These are phyloP conservation scores for Populus tomentosa DNA, from an alignment of 441 rosid species.

Conservation along the genomic window DNA sequence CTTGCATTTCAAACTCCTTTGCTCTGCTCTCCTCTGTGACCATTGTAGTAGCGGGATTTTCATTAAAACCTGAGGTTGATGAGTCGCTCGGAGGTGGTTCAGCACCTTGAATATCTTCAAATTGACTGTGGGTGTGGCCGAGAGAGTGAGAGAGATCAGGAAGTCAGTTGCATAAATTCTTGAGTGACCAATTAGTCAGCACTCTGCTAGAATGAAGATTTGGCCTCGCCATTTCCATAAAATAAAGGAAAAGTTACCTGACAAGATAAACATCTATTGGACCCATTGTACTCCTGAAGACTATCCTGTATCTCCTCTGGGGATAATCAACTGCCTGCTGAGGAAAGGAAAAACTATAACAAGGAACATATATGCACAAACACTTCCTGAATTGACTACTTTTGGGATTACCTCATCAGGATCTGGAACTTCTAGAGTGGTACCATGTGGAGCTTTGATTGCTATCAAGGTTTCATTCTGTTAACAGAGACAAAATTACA, in stretches of 20 bases:
- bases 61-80: conserved; percentile 46
- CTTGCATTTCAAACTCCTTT: conserved; percentile 50
- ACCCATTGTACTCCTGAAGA: conserved; percentile 97
- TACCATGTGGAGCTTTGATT: conserved; percentile 98
- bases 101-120: conserved; percentile 68
- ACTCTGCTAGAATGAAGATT: background rate
- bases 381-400: conserved; percentile 13
- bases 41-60: conserved; percentile 31
- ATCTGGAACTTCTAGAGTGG: conserved; percentile 98
- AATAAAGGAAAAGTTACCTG: conserved; percentile 48
- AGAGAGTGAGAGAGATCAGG: conserved; percentile 11
- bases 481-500: conserved; percentile 17
- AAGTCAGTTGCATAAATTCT: background rate
- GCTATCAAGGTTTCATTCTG: conserved; percentile 96
- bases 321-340: conserved; percentile 81
- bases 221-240: background rate
- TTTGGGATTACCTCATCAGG: conserved; percentile 85
- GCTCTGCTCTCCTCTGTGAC: conserved; percentile 43
- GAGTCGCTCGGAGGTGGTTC: conserved; percentile 56
- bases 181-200: background rate
- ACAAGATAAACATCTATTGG: conserved; percentile 96
- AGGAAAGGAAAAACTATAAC: conserved; percentile 16
- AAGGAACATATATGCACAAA: conserved; percentile 6
- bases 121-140: conserved; percentile 48
- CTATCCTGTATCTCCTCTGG: conserved; percentile 90